A percentile compares a stretch with the other conserved stretches of the same genome.
phyloP scores from a whole-genome alignment of 176 grass and related monocot species.

The Melocanna baccifera region DNA sequence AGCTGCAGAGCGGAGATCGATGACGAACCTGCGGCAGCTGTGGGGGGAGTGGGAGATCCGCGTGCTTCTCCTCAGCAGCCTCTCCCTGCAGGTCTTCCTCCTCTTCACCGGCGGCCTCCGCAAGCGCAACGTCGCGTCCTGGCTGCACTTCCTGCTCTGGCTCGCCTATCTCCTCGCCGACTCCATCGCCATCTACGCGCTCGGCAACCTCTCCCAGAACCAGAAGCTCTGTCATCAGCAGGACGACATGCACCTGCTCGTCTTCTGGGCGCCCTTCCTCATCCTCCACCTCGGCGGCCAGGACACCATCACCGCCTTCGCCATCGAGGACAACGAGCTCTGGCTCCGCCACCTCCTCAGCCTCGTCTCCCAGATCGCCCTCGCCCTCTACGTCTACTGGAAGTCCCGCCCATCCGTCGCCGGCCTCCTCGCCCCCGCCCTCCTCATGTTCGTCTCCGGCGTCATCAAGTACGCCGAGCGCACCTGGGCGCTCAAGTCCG shows the following conservation, averaged over 20 bases:
- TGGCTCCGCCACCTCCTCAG: conserved; percentile 40
- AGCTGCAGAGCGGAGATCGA: too few relatives aligned
- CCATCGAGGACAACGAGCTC: conserved; percentile 40
- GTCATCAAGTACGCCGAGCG: conserved; percentile 48
- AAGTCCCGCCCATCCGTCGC: conserved; percentile 15
- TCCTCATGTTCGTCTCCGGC: conserved; percentile 41
- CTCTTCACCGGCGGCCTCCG: conserved; percentile 39
- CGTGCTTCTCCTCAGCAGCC: conserved; percentile 41
- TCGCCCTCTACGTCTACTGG: conserved; percentile 41
- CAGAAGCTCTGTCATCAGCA: neutral
- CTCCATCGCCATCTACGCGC: conserved; percentile 3
- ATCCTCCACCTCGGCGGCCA: conserved; percentile 39
- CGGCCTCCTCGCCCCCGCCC: neutral
- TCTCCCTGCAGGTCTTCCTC: conserved; percentile 43
- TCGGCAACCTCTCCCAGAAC: neutral
- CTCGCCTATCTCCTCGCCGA: conserved; percentile 35
- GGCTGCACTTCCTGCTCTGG: conserved; percentile 37
- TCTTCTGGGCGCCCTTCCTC: too few relatives aligned
- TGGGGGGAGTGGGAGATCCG: conserved; percentile 50
- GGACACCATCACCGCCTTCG: conserved; percentile 34
- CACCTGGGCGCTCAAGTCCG: conserved; percentile 39
- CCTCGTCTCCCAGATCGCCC: conserved; percentile 27
- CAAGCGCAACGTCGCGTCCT: conserved; percentile 41
- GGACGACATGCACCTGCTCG: neutral
- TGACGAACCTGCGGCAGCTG: neutral